phyloP scores from a whole-genome alignment of 805 yeast genomes.

The Nadsonia fulvescens region DNA sequence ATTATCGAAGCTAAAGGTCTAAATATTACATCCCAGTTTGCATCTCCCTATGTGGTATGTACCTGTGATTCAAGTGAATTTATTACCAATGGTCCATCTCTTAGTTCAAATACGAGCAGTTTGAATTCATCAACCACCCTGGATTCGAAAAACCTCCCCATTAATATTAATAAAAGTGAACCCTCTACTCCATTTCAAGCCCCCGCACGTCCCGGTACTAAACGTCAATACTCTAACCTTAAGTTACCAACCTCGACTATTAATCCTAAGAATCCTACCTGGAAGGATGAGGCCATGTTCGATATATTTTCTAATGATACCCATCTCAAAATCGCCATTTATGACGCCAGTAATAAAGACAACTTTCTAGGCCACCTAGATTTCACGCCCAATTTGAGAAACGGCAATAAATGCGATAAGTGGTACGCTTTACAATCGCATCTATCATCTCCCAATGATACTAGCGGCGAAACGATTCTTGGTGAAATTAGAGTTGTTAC shows the following conservation, averaged over 20 bases:
- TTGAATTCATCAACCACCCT: slow-evolving; percentile 4
- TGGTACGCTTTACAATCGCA: slow-evolving; percentile 65
- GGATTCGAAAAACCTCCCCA: slow-evolving; percentile 6
- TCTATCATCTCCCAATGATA: too few species aligned
- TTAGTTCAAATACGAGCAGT: too few species aligned
- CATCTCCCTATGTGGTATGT: slow-evolving; percentile 40
- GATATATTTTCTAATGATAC: slow-evolving; percentile 72
- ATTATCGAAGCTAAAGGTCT: slow-evolving; percentile 68
- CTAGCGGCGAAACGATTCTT: slow-evolving; percentile 52
- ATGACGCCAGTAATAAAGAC: slow-evolving; percentile 71
- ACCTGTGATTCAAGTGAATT: slow-evolving; percentile 35
- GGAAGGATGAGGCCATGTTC: slow-evolving; percentile 87
- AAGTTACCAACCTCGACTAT: slow-evolving; percentile 1
- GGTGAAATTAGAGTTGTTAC: slow-evolving; percentile 67
- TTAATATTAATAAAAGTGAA: slow-evolving; percentile 7
- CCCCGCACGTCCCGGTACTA: not conserved
- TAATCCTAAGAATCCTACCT: slow-evolving; percentile 42
- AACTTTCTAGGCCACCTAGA: slow-evolving; percentile 73
- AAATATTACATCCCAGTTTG: slow-evolving; percentile 31
- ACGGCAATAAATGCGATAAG: slow-evolving; percentile 25
- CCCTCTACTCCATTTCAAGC: not conserved
- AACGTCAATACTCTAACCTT: not conserved
- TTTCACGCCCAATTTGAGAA: slow-evolving; percentile 36
- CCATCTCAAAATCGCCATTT: slow-evolving; percentile 76
- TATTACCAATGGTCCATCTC: slow-evolving; percentile 67